phyloP scores from a whole-genome alignment of 2,329 filamentous ascomycete genomes.

The Tolypocladium pustulatum region DNA sequence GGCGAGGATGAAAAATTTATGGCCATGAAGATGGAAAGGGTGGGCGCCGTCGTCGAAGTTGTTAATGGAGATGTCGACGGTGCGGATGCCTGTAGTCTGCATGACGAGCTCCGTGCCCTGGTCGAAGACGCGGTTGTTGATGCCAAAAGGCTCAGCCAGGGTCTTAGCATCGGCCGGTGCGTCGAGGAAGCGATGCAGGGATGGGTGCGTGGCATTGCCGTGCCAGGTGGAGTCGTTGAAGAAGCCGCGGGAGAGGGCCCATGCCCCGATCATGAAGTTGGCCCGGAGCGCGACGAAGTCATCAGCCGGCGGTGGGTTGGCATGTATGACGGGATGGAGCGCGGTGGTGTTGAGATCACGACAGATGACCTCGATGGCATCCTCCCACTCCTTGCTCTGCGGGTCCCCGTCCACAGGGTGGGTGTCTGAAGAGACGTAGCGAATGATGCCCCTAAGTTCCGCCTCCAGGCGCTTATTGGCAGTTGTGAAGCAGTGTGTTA shows the following conservation, averaged over 20 bases:
- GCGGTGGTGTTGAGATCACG: constrained; percentile 41
- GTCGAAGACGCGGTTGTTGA: constrained; percentile 20
- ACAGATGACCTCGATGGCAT: constrained; percentile 36
- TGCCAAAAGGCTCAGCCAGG: constrained; percentile 7
- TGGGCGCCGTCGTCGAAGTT: constrained; percentile 40
- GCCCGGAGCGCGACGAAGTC: constrained; percentile 34
- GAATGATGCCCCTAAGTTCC: constrained; percentile 19
- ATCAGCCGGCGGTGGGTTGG: constrained; percentile 26
- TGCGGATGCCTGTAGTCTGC: constrained; percentile 39
- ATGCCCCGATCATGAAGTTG: constrained; percentile 45
- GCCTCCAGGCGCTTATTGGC: constrained; percentile 18
- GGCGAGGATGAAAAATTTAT: constrained; percentile 39
- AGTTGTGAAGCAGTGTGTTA: constrained; percentile 26
- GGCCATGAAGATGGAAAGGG: constrained; percentile 47
- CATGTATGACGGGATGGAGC: constrained; percentile 26
- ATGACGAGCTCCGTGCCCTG: constrained; percentile 29
- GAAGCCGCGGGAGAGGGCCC: constrained; percentile 41
- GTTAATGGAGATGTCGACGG: constrained; percentile 48
- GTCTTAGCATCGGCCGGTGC: constrained; percentile 6
- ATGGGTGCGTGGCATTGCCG: constrained; percentile 22
- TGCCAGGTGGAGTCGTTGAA: constrained; percentile 43
- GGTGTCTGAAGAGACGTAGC: constrained; percentile 10
- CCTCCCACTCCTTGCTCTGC: constrained; percentile 36
- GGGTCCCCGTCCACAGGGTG: constrained; percentile 9
- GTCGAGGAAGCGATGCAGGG: constrained; percentile 24